Conservation (phyloP, 1,284 basidiomycete species). For the Fomitiporia mediterranea region DNA sequence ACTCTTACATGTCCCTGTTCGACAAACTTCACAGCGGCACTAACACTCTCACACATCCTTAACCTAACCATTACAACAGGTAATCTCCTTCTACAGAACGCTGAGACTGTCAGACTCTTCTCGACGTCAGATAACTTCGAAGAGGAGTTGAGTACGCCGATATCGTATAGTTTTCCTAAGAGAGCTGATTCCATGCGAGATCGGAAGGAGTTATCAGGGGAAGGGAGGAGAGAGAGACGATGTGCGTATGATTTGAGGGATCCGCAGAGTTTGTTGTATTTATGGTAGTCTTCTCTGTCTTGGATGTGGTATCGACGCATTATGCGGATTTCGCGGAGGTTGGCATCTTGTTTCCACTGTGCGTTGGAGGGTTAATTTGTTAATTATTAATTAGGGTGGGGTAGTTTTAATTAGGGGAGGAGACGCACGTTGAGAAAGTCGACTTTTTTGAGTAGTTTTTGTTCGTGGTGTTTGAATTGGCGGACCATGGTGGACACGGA, state of each 20-base stretch:
- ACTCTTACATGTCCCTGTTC: conserved; percentile 98
- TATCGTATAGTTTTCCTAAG: conserved; percentile 95
- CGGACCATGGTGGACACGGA: conserved; percentile 67
- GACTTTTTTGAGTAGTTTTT: conserved; percentile 92
- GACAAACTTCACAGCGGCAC: conserved; percentile 92
- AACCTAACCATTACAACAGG: conserved; percentile 88
- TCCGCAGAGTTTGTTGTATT: conserved; percentile 96
- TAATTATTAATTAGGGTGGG: conserved; percentile 32
- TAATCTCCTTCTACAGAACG: conserved; percentile 87
- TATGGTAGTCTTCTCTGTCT: conserved; percentile 93
- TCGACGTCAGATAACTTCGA: conserved; percentile 90
- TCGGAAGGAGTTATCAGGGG: conserved; percentile 88
- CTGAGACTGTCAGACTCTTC: conserved; percentile 92
- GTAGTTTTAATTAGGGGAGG: not conserved
- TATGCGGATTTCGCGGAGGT: conserved; percentile 88
- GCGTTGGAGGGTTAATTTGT: too few relatives aligned
- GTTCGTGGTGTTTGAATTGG: conserved; percentile 91
- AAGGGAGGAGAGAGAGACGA: conserved; percentile 82
- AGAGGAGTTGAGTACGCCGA: conserved; percentile 82
- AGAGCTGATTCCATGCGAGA: conserved; percentile 81
- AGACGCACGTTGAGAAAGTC: conserved; percentile 79
- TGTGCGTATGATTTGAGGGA: conserved; percentile 84
- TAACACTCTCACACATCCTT: conserved; percentile 93
- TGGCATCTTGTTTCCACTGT: conserved; percentile 98
- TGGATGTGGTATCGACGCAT: conserved; percentile 96